phyloP scores from a whole-genome alignment of 768 basidiomycete genomes.

The Leccinum barrowsii region DNA sequence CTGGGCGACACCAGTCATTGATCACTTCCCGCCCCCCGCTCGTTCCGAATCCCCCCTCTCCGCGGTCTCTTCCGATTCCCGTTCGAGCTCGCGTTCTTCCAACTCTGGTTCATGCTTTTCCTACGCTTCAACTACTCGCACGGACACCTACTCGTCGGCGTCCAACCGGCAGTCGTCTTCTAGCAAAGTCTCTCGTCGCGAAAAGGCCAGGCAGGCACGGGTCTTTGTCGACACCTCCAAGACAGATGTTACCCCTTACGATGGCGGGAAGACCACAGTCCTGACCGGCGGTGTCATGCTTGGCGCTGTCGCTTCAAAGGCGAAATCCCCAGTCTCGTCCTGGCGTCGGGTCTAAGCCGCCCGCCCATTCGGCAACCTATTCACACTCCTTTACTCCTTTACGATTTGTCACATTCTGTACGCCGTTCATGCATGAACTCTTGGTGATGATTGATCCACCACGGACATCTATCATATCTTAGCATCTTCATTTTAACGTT shows the following conservation, averaged over 20 bases:
- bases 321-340: slow-evolving; percentile 35
- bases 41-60: slow-evolving; percentile 61
- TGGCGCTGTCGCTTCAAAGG: slow-evolving; percentile 44
- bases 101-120: slow-evolving; percentile 74
- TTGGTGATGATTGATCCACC: slow-evolving; percentile 26
- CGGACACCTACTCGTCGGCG: slow-evolving; percentile 44
- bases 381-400: slow-evolving; percentile 24
- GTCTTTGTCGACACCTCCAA: slow-evolving; percentile 74
- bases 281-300: slow-evolving; percentile 89
- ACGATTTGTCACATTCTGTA: slow-evolving; percentile 21
- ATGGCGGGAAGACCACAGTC: slow-evolving; percentile 85
- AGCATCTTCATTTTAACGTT: slow-evolving; percentile 33
- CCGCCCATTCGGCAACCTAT: slow-evolving; percentile 3
- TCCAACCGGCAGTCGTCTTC: slow-evolving; percentile 40
- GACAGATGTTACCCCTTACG: slow-evolving; percentile 80
- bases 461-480: slow-evolving; percentile 29
- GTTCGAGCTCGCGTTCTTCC: slow-evolving; percentile 59
- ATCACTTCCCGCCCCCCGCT: slow-evolving; percentile 51
- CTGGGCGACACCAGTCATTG: slow-evolving; percentile 64
- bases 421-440: slow-evolving; percentile 23
- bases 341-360: slow-evolving; percentile 56
- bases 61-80: slow-evolving; percentile 48
- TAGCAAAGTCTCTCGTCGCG: slow-evolving; percentile 61
- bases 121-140: slow-evolving; percentile 56
- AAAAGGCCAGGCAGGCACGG: slow-evolving; percentile 62